These are phyloP conservation scores for Leptoxyphium fumago DNA, from an alignment of 2,329 filamentous ascomycete species.

Conservation along the genomic window DNA sequence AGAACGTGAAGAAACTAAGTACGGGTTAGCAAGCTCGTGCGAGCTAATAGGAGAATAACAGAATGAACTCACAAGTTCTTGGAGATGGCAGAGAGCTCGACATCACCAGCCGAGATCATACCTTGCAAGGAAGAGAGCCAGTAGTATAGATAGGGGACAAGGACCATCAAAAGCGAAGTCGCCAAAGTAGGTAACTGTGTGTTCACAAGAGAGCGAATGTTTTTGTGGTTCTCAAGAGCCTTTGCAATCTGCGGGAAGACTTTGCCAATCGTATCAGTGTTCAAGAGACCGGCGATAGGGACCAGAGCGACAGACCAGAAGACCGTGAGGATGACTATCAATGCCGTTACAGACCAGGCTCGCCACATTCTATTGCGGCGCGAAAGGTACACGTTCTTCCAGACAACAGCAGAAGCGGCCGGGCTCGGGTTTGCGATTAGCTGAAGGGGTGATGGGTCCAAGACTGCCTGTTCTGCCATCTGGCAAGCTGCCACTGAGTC, in stretches of 20 bases:
- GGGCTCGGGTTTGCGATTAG: constrained; percentile 77
- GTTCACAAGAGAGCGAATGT: constrained; percentile 63
- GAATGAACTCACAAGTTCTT: constrained; percentile 61
- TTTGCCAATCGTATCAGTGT: constrained; percentile 63
- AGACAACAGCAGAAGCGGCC: constrained; percentile 82
- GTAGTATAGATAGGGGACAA: constrained; percentile 88
- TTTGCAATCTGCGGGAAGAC: constrained; percentile 57
- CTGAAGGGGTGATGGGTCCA: constrained; percentile 78
- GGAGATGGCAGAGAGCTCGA: constrained; percentile 86
- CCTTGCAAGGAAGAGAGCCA: constrained; percentile 84
- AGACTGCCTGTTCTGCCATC: constrained; percentile 89
- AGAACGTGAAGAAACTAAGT: constrained; percentile 77
- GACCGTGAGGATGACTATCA: constrained; percentile 70
- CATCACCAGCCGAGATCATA: constrained; percentile 86
- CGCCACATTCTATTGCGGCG: constrained; percentile 58
- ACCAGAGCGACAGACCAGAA: constrained; percentile 79
- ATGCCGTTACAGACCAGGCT: constrained; percentile 68
- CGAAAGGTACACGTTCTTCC: constrained; percentile 80
- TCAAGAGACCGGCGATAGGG: constrained; percentile 63
- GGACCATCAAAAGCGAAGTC: constrained; percentile 73
- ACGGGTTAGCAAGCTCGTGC: not conserved
- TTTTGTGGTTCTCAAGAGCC: constrained; percentile 50
- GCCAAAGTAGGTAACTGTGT: constrained; percentile 77
- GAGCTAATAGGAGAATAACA: not conserved
- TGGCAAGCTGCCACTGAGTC: constrained; percentile 83